These are phyloP conservation scores for Clonostachys rhizophaga DNA, from an alignment of 2,329 filamentous ascomycete species.

Conservation along the genomic window DNA sequence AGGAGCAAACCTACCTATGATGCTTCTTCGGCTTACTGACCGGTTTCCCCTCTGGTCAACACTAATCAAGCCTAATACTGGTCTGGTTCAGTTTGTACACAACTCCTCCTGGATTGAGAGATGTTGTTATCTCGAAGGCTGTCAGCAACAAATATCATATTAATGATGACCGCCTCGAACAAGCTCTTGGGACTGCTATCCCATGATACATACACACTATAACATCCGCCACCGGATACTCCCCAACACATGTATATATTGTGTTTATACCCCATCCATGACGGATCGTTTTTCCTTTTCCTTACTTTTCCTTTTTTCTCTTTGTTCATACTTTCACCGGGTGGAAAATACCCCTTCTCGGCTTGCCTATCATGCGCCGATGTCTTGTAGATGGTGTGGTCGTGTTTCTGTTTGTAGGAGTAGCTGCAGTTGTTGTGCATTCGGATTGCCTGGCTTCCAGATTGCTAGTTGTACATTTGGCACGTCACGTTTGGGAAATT, in stretches of 20 bases:
- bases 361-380: slow-evolving; percentile 9
- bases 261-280: slow-evolving; percentile 15
- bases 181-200: not conserved
- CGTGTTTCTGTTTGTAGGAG: slow-evolving; percentile 1
- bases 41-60: no score
- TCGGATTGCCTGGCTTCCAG: not conserved
- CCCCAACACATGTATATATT: slow-evolving; percentile 1
- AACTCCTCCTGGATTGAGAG: no score
- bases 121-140: no score
- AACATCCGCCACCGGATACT: not conserved
- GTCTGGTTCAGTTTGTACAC: no score
- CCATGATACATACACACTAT: not conserved
- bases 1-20: no score
- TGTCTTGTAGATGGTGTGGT: slow-evolving; percentile 9
- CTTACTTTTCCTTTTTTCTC: slow-evolving; percentile 5
- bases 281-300: slow-evolving; percentile 2
- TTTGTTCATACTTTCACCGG: slow-evolving; percentile 6
- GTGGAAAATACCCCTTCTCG: slow-evolving; percentile 1
- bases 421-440: slow-evolving; percentile 1
- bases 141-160: not conserved
- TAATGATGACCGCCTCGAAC: not conserved
- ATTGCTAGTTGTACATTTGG: slow-evolving; percentile 10
- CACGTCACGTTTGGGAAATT: slow-evolving; percentile 1
- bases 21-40: no score
- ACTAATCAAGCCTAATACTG: no score